Evolutionary conservation across 805 yeast genomes (phyloP), one percentile per base, ranked within the genome.

Genomic region (Candida hispaniensis): DNA sequence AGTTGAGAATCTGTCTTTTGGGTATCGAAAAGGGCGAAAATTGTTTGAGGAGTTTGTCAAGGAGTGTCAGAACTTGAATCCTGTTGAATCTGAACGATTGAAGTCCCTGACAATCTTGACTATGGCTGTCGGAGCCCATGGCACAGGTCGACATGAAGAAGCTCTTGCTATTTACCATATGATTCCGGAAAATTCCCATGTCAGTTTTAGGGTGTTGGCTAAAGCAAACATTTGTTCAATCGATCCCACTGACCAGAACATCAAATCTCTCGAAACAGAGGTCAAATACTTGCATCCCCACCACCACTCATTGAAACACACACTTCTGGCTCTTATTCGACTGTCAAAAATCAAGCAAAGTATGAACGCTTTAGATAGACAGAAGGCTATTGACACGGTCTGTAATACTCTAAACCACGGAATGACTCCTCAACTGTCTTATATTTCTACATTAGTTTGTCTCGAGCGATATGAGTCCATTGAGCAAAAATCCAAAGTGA

Each of bases 381-480:
- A 32, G 17, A 23, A 23, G 8, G 24, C 28, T 5, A 32, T 32
- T 27, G 28, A 23, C 7, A 17, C 13, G 12, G 36, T 28, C 3
- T 32, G 36, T 27, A 22, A 23, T 18, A 22, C 36, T 13, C 36
- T 32, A n/a, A 32, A 32, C 14, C 16, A 17, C 22, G 36, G 36
- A 2, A 32, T 32, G 28, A 32, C 36, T 7, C 36, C 23, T 6
- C 36, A 32, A 18, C 5, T 32, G 11, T 32, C 36, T 4, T 32
- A 32, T 13, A 28, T 32, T n/a, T 32, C 28, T 6, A 20, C 28
- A 3, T 6, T 32, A 14, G 36, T 32, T 8, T 32, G 36, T 7
- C 28, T 32, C 7, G 36, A 32, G 11, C 10, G 36, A 7, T 32
- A 23, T n/a, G 36, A 32, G n/a, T 23, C 36, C 18, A 32, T 32